A percentile compares a stretch with the other conserved stretches of the same genome.
These are phyloP conservation scores for Kalanchoe fedtschenkoi DNA, from an alignment of 164 flowering plant genomes.

Conservation along the genomic window DNA sequence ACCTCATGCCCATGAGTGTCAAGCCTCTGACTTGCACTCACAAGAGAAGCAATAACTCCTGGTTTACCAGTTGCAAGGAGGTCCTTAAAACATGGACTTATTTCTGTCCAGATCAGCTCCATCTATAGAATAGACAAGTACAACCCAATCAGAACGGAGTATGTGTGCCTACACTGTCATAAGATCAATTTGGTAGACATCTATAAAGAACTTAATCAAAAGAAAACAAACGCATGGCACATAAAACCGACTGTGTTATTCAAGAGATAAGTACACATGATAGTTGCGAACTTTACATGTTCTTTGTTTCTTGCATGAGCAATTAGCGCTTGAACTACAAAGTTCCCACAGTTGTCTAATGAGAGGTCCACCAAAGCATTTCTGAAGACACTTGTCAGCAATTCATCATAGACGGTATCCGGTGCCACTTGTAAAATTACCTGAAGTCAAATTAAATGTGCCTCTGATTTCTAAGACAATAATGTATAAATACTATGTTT, in stretches of 20 bases:
- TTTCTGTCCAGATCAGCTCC: conserved; percentile 66
- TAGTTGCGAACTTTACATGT: conserved; percentile 46
- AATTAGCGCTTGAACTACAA: conserved; percentile 74
- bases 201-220: not conserved
- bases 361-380: conserved; percentile 55
- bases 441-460: conserved; percentile 28
- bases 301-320: conserved; percentile 49
- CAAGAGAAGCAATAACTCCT: conserved; percentile 80
- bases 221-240: not conserved
- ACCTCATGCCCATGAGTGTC: conserved; percentile 56
- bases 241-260: not conserved
- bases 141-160: not conserved
- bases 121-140: conserved; percentile 23
- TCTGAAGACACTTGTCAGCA: conserved; percentile 51
- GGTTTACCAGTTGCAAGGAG: conserved; percentile 69
- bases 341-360: conserved; percentile 68
- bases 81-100: conserved; percentile 58
- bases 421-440: conserved; percentile 90
- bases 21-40: conserved; percentile 74
- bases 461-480: not conserved
- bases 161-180: not conserved
- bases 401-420: conserved; percentile 44
- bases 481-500: not conserved
- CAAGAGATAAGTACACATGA: not conserved
- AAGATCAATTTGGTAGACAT: not conserved